Percentiles rank a stretch among this genome's conserved stretches.
These are phyloP conservation scores for Sonneratia alba DNA, from an alignment of 345 rosid genomes.

Conservation along the genomic window DNA sequence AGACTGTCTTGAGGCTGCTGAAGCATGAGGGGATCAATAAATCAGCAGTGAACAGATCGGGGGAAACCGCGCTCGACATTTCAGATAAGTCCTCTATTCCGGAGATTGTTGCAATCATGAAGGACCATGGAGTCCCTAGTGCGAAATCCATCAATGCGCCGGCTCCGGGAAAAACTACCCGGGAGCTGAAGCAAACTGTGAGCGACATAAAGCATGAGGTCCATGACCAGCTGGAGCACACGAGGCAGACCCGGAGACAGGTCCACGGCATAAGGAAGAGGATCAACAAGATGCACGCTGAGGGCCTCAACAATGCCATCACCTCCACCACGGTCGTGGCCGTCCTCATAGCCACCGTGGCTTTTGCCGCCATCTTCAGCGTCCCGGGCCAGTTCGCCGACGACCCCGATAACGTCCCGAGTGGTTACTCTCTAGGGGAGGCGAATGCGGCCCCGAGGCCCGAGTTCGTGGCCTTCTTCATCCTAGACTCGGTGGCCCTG, in stretches of 20 bases:
- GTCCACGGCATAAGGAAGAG: conserved; percentile 77
- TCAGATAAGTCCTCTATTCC: conserved; percentile 52
- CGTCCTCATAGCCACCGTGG: conserved; percentile 84
- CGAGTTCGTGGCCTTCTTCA: conserved; percentile 54
- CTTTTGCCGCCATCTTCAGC: conserved; percentile 85
- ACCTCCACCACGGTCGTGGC: conserved; percentile 85
- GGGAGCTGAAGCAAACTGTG: conserved; percentile 70
- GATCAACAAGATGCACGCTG: conserved; percentile 64
- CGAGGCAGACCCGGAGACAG: conserved; percentile 51
- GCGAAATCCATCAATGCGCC: conserved; percentile 48
- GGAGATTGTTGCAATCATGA: conserved; percentile 39
- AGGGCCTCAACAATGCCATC: conserved; percentile 90
- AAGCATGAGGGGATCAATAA: conserved; percentile 35
- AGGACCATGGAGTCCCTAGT: conserved; percentile 38
- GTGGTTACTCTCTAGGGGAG: conserved; percentile 39
- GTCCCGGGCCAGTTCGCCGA: conserved; percentile 80
- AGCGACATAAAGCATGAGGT: conserved; percentile 88
- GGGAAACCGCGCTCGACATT: conserved; percentile 66
- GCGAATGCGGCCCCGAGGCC: conserved; percentile 50
- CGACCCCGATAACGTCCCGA: conserved; percentile 22
- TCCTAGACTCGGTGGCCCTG: conserved; percentile 76
- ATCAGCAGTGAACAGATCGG: conserved; percentile 42
- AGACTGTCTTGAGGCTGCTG: conserved; percentile 50
- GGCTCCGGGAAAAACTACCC: conserved; percentile 22
- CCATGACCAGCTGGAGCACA: conserved; percentile 67